Base-by-base conservation (phyloP, 805 yeast species). In the Metahyphopichia silvanorum region DNA sequence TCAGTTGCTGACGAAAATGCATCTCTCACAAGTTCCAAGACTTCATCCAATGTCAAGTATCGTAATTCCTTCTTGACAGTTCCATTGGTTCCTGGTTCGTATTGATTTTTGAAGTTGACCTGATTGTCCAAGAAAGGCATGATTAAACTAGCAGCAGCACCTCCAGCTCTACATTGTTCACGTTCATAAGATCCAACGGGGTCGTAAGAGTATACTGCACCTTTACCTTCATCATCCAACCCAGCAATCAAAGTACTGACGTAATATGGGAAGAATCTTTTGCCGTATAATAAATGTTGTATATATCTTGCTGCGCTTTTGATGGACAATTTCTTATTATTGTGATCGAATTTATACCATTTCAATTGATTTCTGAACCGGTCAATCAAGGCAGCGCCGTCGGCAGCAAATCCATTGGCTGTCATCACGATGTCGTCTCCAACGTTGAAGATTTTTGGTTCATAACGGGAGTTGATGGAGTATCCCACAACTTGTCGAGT, bases 121-220 rank as follows among this genome's bases (percentile, higher is more conserved):
- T 93, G 98, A 60, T 89, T 91, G 62, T 93, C 98, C 53, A 93
- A 76, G 60, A 93, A 93, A 4, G 98, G 98, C 94, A 89, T 88
- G 46, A 93, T 88, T 63, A 93, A 75, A 42, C 88, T 77, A 1
- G 97, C 93, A 18, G 98, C 98, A 10, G 97, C 93, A 26, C 98
- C 98, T 43, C 95, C 97, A 2, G 98, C 98, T 53, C 97, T 78
- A 63, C 96, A 87, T 56, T 89, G 96, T 59, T 89, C 97, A 51
- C 96, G 79, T 64, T 93, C 98, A 57, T 93, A 93, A 2, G 96
- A 87, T 3, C 98, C 98, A 37, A 93, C 96, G 1, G 98, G 98
- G 57, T 93, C 98, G 58, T 86, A 93, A 10, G 98, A 89, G 60
- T 86, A 93, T 22, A 93, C 86, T 2, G 96, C 87, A 24, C 98